Conservation (phyloP, 257 asterid species). For the Solanum corneliomulleri region DNA sequence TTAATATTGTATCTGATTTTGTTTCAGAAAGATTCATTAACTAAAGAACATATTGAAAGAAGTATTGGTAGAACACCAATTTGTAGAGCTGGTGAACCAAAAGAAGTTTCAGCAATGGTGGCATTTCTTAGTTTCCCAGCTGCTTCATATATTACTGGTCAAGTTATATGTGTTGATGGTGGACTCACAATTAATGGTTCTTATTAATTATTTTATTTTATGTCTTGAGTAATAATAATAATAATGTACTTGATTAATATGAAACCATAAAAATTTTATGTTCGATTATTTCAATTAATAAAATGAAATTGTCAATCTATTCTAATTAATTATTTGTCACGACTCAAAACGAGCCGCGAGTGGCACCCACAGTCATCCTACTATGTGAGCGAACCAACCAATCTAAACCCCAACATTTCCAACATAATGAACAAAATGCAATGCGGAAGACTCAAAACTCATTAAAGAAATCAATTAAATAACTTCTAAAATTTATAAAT, state of each 20-base stretch:
- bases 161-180: constrained; percentile 18
- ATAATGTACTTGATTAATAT: not conserved
- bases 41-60: not conserved
- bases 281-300: no score
- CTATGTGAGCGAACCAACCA: no score
- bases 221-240: not conserved
- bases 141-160: constrained; percentile 15
- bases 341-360: no score
- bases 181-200: constrained; percentile 10
- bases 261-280: no score
- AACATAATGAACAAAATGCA: no score
- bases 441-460: no score
- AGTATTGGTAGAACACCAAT: not conserved
- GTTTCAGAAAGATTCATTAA: not conserved
- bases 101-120: constrained; percentile 19
- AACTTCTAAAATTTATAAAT: no score
- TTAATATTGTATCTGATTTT: not conserved
- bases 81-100: constrained; percentile 1
- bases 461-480: no score
- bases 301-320: no score
- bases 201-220: not conserved
- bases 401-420: no score
- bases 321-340: no score
- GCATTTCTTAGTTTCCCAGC: constrained; percentile 23
- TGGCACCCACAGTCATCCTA: no score